Evolutionary conservation across 768 basidiomycete genomes (phyloP).

Genomic region (Glaciozyma martinii): DNA sequence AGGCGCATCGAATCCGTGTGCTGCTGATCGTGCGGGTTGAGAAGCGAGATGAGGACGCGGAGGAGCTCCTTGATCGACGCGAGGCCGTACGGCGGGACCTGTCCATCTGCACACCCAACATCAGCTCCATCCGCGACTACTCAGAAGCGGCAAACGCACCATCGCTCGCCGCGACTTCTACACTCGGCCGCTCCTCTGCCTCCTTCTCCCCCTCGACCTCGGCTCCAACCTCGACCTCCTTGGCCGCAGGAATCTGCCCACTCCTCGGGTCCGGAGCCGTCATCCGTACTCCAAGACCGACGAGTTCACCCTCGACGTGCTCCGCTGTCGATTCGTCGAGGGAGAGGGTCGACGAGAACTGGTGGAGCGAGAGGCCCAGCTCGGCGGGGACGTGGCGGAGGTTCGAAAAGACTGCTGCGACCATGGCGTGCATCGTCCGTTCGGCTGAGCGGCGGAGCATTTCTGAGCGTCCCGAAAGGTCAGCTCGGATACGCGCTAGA

Average conservation of each 20-base stretch:
- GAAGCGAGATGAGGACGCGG: conserved; percentile 85
- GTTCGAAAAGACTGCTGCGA: conserved; percentile 68
- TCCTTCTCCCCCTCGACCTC: conserved; percentile 49
- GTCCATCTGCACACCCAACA: no score
- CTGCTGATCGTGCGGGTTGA: conserved; percentile 87
- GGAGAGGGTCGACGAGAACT: conserved; percentile 7
- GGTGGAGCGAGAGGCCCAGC: background rate
- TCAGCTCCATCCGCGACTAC: no score
- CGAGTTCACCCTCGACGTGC: background rate
- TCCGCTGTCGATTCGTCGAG: conserved; percentile 1
- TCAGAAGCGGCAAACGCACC: background rate
- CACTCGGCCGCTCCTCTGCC: conserved; percentile 40
- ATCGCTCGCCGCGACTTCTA: conserved; percentile 39
- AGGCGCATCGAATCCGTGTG: conserved; percentile 94
- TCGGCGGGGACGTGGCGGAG: conserved; percentile 40
- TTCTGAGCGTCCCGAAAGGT: conserved; percentile 47
- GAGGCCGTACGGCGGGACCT: conserved; percentile 59
- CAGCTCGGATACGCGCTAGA: background rate
- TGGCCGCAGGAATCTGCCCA: conserved; percentile 26
- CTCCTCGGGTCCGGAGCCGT: conserved; percentile 33
- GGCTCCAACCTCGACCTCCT: conserved; percentile 38
- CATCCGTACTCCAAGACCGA: conserved; percentile 17
- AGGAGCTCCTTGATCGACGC: conserved; percentile 87
- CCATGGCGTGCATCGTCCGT: conserved; percentile 76
- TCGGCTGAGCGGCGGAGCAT: conserved; percentile 79